Evolutionary conservation across 1,284 basidiomycete genomes (phyloP), one percentile per base, ranked within the genome.

Genomic region (Meripilus lineatus): DNA sequence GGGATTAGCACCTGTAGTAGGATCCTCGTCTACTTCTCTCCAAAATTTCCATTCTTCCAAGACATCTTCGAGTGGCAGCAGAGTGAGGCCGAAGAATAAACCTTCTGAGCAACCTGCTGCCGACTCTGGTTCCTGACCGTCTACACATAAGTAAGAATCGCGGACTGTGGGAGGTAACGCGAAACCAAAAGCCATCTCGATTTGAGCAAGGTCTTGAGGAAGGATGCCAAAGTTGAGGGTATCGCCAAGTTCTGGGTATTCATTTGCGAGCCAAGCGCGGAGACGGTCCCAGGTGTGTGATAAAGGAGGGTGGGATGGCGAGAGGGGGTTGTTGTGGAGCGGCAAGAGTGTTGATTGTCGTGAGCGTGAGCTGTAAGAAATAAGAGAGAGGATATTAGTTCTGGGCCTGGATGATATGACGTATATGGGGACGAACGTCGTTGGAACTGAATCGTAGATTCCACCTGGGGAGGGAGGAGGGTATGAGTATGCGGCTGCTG

Each of bases 31-130:
- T 32, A 94, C 89, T 57, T 89, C 83, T 50, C 93, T 72, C 93
- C 93, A 96, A 60, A 94, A 95, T 36, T 77, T 70, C 91, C 93
- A 96, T 65, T 97, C 93, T 48, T 92, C 84, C 46, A 92, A 71
- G 20, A 95, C 89, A 52, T 91, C 87, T 58, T 97, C 93, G 26
- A 95, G 72, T 10, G 90, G 89, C 4, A 95, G 68, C 17, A 93
- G 72, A 5, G 81, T 82, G 13, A 95, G 69, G 22, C 92, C 91
- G 57, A 91, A 93, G 65, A 94, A 93, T 24, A 95, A 70, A 18
- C 92, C 92, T 52, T 90, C 87, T n/a, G 86, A 77, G 58, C 85
- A 89, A 8, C 85, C 88, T 30, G 87, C 84, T 20, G 85, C 70
- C 14, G 84, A 88, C 62, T 93, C 91, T 18, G 89, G 79, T 61